phyloP scores from a whole-genome alignment of 306 rosid species.

The Styphnolobium japonicum region DNA sequence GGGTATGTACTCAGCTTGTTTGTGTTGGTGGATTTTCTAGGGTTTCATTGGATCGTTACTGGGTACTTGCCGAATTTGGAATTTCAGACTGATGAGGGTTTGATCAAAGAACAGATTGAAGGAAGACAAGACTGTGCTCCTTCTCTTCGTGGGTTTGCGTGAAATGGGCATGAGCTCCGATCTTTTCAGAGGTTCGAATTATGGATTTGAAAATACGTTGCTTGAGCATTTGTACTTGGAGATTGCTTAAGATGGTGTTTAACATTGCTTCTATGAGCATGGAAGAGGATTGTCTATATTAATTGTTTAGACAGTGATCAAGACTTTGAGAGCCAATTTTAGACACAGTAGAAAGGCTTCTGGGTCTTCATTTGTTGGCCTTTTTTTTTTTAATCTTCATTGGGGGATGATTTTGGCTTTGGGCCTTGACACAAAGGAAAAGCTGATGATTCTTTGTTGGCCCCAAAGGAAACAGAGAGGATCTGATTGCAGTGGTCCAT shows the following conservation, averaged over 20 bases:
- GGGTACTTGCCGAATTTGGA: slow-evolving; percentile 5
- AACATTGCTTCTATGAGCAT: slow-evolving; percentile 34
- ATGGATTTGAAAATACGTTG: slow-evolving; percentile 32
- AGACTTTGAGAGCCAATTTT: slow-evolving; percentile 17
- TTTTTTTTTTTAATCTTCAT: background rate
- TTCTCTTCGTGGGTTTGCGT: background rate
- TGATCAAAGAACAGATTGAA: background rate
- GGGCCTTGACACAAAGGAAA: slow-evolving; percentile 28
- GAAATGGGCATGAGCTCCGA: slow-evolving; percentile 27
- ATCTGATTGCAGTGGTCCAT: slow-evolving; percentile 38
- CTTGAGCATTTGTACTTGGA: slow-evolving; percentile 43
- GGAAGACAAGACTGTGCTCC: background rate
- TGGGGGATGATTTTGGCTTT: slow-evolving; percentile 40
- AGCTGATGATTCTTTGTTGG: slow-evolving; percentile 42
- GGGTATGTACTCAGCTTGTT: slow-evolving; percentile 3
- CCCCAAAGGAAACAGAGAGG: slow-evolving; percentile 30
- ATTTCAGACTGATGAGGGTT: slow-evolving; percentile 16
- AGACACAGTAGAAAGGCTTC: slow-evolving; percentile 24
- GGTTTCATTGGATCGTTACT: slow-evolving; percentile 31
- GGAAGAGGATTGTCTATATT: slow-evolving; percentile 66
- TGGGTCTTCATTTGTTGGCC: background rate
- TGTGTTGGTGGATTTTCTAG: slow-evolving; percentile 26
- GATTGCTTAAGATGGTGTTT: slow-evolving; percentile 41
- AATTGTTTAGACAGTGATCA: slow-evolving; percentile 41
- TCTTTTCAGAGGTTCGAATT: slow-evolving; percentile 10